A percentile compares a stretch with the other conserved stretches of the same genome.
These are phyloP conservation scores for Calonectria pseudoturangicola DNA, from an alignment of 2,329 filamentous ascomycete genomes.

Conservation along the genomic window DNA sequence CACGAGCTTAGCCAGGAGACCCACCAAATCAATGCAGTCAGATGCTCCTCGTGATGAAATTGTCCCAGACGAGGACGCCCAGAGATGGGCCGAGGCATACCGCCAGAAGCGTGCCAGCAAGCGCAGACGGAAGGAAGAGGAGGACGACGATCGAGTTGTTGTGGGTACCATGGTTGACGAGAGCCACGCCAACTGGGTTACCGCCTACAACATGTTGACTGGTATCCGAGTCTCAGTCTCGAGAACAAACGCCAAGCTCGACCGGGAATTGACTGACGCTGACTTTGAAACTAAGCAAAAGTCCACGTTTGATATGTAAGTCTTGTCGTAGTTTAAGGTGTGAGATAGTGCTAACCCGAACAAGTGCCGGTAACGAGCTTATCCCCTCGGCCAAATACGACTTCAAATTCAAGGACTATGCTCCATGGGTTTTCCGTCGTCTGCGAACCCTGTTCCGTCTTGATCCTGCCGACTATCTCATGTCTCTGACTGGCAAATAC, in stretches of 20 bases:
- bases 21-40: slow-evolving; percentile 89
- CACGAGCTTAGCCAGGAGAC: slow-evolving; percentile 86
- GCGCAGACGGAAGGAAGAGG: slow-evolving; percentile 86
- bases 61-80: slow-evolving; percentile 90
- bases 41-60: slow-evolving; percentile 90
- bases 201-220: slow-evolving; percentile 99
- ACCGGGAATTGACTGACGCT: slow-evolving; percentile 89
- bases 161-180: slow-evolving; percentile 99
- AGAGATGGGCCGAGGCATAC: slow-evolving; percentile 94
- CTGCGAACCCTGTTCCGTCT: slow-evolving; percentile 90
- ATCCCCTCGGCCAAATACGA: slow-evolving; percentile 99
- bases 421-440: slow-evolving; percentile 99
- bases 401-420: slow-evolving; percentile 99
- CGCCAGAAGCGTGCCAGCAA: slow-evolving; percentile 93
- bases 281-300: slow-evolving; percentile 98
- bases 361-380: slow-evolving; percentile 95
- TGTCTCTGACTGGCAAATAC: slow-evolving; percentile 98
- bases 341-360: slow-evolving; percentile 40
- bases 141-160: slow-evolving; percentile 95
- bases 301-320: slow-evolving; percentile 98
- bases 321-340: slow-evolving; percentile 1
- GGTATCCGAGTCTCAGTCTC: slow-evolving; percentile 98
- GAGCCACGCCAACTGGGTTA: slow-evolving; percentile 97
- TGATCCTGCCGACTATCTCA: slow-evolving; percentile 97
- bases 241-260: slow-evolving; percentile 96